Base-by-base conservation (phyloP, 352 stramenopile genomes). In the Pythium insidiosum region DNA sequence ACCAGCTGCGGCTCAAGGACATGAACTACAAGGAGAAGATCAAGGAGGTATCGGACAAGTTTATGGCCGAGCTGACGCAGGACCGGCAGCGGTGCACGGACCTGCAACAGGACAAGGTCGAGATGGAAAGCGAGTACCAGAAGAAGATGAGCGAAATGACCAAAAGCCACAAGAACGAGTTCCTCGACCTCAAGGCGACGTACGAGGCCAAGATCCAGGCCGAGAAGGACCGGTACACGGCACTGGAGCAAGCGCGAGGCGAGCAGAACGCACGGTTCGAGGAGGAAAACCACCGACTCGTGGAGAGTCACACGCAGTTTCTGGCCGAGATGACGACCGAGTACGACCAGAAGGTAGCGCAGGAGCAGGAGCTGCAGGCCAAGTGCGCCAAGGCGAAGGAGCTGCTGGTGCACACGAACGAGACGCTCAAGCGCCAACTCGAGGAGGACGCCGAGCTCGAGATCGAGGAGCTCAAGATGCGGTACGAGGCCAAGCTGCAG, bases 11-110 rank as follows among this genome's bases (percentile, higher is more conserved):
- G 3, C 58, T 98, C 23, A 97, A 97, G 44, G 90, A 97, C 51
- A 96, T 98, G 68, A 96, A 96, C 58, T 97, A 97, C 66, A 88
- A 84, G 40, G 92, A 98, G 51, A 96, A 97, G 47, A 95, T 97
- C 38, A 97, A 97, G 56, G 92, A 98, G 49, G 73, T 95, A 2
- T 95, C 82, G 1, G 84, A 97, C 55, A 96, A 96, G 55, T 98
- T 95, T 52, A 91, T 75, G 1, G 77, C 92, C 16, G 91, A 98
- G 45, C 60, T 97, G 22, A 92, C 94, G n/a, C 82, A 95, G 51
- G 89, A 97, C 58, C 79, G 87, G 35, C 89, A 95, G 43, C 82
- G 88, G 18, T 96, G 89, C 53, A 58, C 88, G 12, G 79, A 97
- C 25, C 54, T 97, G 29, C 69, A 86, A 46, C 81, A 88, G 28